phyloP scores from a whole-genome alignment of 768 basidiomycete species.

The Suillus weaverae region DNA sequence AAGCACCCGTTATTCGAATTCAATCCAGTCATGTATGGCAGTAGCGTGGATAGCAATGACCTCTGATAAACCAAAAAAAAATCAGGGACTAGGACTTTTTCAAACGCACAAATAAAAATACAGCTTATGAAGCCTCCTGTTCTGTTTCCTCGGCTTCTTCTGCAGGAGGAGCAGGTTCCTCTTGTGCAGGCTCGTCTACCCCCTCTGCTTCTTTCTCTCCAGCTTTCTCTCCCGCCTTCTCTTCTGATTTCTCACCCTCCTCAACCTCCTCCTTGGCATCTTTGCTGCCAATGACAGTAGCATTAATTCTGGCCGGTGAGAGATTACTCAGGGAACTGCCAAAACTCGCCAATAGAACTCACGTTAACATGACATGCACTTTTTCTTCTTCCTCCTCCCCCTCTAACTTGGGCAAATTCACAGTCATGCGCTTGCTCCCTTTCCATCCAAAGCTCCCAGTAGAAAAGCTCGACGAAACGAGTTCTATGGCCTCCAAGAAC shows the following conservation, averaged over 20 bases:
- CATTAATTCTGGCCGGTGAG: constrained; percentile 59
- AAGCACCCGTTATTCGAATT: background rate
- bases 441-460: constrained; percentile 90
- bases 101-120: background rate
- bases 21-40: background rate
- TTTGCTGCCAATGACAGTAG: constrained; percentile 73
- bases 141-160: constrained; percentile 13
- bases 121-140: constrained; percentile 8
- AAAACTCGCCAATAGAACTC: constrained; percentile 32
- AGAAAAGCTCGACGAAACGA: constrained; percentile 59
- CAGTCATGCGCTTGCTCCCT: constrained; percentile 62
- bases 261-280: constrained; percentile 41
- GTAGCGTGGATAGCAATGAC: background rate
- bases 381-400: constrained; percentile 55
- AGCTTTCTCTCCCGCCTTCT: constrained; percentile 28
- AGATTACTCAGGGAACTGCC: background rate
- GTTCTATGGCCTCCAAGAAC: constrained; percentile 53
- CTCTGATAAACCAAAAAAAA: background rate
- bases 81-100: background rate
- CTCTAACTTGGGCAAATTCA: constrained; percentile 59
- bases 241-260: constrained; percentile 30
- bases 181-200: constrained; percentile 23
- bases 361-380: constrained; percentile 76
- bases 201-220: constrained; percentile 24
- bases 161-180: constrained; percentile 18